Evolutionary conservation across 176 grass and related monocot genomes (phyloP).

Genomic region (Oryza longistaminata): DNA sequence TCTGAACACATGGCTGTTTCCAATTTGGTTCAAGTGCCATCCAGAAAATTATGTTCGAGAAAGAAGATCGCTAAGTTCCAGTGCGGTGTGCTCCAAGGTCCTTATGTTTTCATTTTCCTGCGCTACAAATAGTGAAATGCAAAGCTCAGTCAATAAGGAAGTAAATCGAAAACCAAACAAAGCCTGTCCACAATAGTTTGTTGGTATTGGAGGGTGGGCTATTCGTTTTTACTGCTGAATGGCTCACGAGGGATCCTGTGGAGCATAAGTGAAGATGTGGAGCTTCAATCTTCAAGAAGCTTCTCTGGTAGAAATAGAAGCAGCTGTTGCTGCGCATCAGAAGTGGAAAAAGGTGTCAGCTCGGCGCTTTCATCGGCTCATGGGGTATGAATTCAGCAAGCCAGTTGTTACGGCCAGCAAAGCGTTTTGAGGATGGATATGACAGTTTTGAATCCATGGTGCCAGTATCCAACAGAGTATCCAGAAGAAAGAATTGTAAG

Average conservation of each 20-base stretch:
- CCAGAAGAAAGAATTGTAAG: conserved; percentile 53
- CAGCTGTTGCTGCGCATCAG: conserved; percentile 26
- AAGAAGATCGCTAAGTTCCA: conserved; percentile 63
- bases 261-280: conserved; percentile 44
- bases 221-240: conserved; percentile 40
- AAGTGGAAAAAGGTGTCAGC: conserved; percentile 37
- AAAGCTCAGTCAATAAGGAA: conserved; percentile 21
- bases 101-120: conserved; percentile 66
- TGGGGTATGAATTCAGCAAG: conserved; percentile 96
- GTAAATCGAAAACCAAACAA: conserved; percentile 2
- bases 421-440: conserved; percentile 48
- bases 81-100: conserved; percentile 75
- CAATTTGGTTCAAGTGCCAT: conserved; percentile 79
- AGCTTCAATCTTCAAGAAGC: conserved; percentile 53
- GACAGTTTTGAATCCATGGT: conserved; percentile 72
- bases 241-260: conserved; percentile 27
- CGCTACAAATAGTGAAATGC: conserved; percentile 1
- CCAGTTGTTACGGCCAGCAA: conserved; percentile 58
- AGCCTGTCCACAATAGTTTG: not conserved
- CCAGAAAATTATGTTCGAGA: conserved; percentile 70
- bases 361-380: conserved; percentile 74
- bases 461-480: conserved; percentile 50
- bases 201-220: conserved; percentile 19
- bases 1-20: conserved; percentile 77
- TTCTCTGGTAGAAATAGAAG: conserved; percentile 43